Base-by-base conservation (phyloP, 1,284 basidiomycete genomes). In the Puccinia polysora region DNA sequence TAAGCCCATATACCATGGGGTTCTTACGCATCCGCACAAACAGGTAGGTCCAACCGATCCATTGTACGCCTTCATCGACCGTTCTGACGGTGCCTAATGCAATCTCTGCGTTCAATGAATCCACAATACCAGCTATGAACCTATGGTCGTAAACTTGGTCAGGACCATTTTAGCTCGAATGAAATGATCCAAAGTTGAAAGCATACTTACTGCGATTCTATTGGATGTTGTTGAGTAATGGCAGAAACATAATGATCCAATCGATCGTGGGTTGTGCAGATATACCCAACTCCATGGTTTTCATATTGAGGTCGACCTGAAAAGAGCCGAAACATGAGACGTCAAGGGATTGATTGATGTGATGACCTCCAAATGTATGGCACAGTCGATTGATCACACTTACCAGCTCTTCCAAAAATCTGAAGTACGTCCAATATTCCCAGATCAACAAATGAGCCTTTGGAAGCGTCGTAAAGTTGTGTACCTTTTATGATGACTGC, bases 401-500 rank as follows among this genome's bases (percentile, higher is more conserved):
- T 62, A 71, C 96, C 96, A 71, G 95, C 96, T 80, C 96, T 88
- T 78, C 96, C 96, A 77, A 98, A 97, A 52, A 98, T 91, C 79
- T 85, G 96, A 4, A 99, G 82, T 4, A 99, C 96, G 79, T 99
- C 96, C 49, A 99, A 84, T 15, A 99, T 89, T 2, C 93, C 90
- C 32, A 99, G 84, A 80, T 99, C 94, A 65, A 91, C 88, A 77
- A 97, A 97, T 7, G 88, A 83, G 76, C 94, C 93, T 77, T 88
- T 89, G 5, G 86, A 84, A 73, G 89, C 89, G 78, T 97, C 90
- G 79, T 98, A 99, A 2, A 99, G 85, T 77, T 98, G 90, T 0
- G 96, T 99, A 15, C 96, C 96, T 81, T 98, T 99, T 83, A 99
- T 99, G 75, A 99, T 83, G 72, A 82, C 91, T 71, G 96, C 96